Evolutionary conservation across 169 alveolate species (phyloP).

Genomic region (Hepatocystis sp.): DNA sequence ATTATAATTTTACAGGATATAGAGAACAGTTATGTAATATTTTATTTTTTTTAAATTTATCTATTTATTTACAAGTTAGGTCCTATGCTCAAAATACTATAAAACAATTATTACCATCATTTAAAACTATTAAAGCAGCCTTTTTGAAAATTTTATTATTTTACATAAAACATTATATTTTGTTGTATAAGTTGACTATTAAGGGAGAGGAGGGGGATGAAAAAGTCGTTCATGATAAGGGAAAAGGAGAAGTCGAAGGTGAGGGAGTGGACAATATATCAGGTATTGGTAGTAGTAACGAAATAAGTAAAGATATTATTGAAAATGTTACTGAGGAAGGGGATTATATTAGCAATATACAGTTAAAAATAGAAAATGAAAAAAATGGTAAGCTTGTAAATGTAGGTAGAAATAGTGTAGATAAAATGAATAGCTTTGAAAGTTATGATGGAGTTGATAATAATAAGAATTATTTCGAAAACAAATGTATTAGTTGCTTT

Average conservation of each 20-base stretch:
- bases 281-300: no score
- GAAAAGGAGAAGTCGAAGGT: background rate
- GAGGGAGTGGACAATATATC: background rate
- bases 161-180: slow-evolving; percentile 38
- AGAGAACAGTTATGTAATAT: slow-evolving; percentile 64
- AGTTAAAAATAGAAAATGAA: no score
- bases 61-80: slow-evolving; percentile 71
- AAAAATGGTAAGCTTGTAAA: no score
- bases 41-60: slow-evolving; percentile 51
- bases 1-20: slow-evolving; percentile 36
- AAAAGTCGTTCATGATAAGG: background rate
- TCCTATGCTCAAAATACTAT: slow-evolving; percentile 66
- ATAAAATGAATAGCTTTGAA: slow-evolving; percentile 4
- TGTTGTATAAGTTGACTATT: slow-evolving; percentile 10
- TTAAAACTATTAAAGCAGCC: slow-evolving; percentile 48
- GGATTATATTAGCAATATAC: no score
- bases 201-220: background rate
- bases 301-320: no score
- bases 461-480: slow-evolving; percentile 57
- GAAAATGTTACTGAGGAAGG: no score
- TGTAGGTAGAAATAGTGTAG: background rate
- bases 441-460: slow-evolving; percentile 21
- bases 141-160: slow-evolving; percentile 47
- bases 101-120: slow-evolving; percentile 56
- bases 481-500: slow-evolving; percentile 65